Evolutionary conservation across 2,329 filamentous ascomycete genomes (phyloP).

Genomic region (Penicillium sp.): DNA sequence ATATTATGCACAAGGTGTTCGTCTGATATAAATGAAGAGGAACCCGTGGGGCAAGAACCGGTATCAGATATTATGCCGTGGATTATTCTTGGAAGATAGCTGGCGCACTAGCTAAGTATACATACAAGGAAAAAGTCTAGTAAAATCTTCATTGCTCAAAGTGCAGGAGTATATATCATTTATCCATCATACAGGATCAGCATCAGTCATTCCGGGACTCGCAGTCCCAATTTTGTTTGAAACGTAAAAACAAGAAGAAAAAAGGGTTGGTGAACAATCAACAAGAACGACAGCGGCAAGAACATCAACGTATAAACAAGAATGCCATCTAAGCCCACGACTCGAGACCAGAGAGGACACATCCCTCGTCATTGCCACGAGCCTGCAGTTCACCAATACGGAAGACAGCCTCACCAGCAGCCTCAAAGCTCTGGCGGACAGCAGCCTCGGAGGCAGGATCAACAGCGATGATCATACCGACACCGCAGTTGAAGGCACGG

Average conservation of each 20-base stretch:
- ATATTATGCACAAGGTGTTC: background rate
- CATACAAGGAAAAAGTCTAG: background rate
- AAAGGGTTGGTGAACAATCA: constrained; percentile 4
- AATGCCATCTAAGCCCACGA: constrained; percentile 35
- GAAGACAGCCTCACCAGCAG: constrained; percentile 73
- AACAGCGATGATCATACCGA: constrained; percentile 92
- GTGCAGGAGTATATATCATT: constrained; percentile 19
- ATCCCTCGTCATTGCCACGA: constrained; percentile 56
- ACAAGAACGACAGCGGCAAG: constrained; percentile 7
- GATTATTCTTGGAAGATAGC: background rate
- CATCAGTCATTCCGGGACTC: constrained; percentile 19
- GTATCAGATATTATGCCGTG: background rate
- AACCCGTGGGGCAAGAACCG: background rate
- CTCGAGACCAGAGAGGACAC: constrained; percentile 61
- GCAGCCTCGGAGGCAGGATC: constrained; percentile 35
- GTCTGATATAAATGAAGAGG: background rate
- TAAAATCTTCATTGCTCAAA: constrained; percentile 10
- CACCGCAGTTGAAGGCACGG: constrained; percentile 87
- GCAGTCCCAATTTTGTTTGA: constrained; percentile 9
- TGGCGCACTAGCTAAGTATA: background rate
- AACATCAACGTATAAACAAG: constrained; percentile 5
- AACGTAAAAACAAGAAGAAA: constrained; percentile 9
- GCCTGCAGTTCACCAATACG: constrained; percentile 69
- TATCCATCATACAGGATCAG: constrained; percentile 23
- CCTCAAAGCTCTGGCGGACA: constrained; percentile 54